These are phyloP conservation scores for Penicillium sumatraense DNA, from an alignment of 2,329 filamentous ascomycete species.

Conservation along the genomic window DNA sequence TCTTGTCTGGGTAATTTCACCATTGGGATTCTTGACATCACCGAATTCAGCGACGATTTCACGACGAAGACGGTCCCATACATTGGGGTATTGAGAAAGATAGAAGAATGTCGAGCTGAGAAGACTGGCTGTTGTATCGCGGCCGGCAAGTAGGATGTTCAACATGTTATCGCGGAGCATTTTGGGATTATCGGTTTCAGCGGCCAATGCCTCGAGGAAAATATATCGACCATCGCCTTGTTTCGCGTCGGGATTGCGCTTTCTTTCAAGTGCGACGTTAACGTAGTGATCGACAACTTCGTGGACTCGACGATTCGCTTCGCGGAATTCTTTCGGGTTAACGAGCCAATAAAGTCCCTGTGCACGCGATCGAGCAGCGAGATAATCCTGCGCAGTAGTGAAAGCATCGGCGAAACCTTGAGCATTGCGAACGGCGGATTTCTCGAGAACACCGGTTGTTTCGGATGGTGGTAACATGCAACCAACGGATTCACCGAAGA, in stretches of 20 bases:
- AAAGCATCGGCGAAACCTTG: slow-evolving; percentile 44
- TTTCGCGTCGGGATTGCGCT: slow-evolving; percentile 37
- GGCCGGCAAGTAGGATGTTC: slow-evolving; percentile 57
- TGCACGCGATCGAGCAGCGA: slow-evolving; percentile 35
- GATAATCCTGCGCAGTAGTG: slow-evolving; percentile 37
- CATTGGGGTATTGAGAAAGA: slow-evolving; percentile 45
- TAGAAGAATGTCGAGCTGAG: slow-evolving; percentile 54
- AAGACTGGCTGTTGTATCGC: slow-evolving; percentile 57
- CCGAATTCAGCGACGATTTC: slow-evolving; percentile 48
- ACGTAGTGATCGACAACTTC: slow-evolving; percentile 57
- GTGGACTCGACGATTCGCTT: slow-evolving; percentile 48
- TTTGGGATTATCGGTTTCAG: slow-evolving; percentile 51
- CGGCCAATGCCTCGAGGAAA: slow-evolving; percentile 55
- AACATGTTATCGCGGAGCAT: slow-evolving; percentile 54
- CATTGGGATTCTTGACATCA: slow-evolving; percentile 39
- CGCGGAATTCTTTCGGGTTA: slow-evolving; percentile 44
- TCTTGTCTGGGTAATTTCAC: slow-evolving; percentile 48
- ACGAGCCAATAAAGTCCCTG: slow-evolving; percentile 44
- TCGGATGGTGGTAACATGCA: slow-evolving; percentile 46
- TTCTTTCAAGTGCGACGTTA: slow-evolving; percentile 45
- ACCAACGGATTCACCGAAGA: slow-evolving; percentile 76
- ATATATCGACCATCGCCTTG: slow-evolving; percentile 48
- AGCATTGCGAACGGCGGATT: slow-evolving; percentile 36
- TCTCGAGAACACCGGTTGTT: slow-evolving; percentile 56
- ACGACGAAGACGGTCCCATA: slow-evolving; percentile 43